These are phyloP conservation scores for Aspergillus diversus DNA, from an alignment of 495 filamentous ascomycete species.

Conservation along the genomic window DNA sequence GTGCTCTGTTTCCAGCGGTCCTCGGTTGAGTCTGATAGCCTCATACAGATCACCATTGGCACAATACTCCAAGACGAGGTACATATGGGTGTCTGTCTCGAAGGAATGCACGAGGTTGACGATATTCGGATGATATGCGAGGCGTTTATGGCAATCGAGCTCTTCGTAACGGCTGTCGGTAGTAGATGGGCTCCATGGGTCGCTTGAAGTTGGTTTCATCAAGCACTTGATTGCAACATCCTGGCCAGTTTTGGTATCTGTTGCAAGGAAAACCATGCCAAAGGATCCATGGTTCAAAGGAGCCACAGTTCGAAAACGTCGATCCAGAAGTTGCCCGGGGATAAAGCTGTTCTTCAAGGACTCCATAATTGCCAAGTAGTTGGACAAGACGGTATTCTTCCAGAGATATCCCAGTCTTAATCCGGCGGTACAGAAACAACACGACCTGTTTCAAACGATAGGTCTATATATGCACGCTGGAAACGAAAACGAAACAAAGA, in stretches of 20 bases:
- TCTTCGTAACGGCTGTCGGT: conserved; percentile 88
- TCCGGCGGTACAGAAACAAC: conserved; percentile 8
- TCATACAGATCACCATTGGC: conserved; percentile 97
- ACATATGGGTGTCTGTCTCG: conserved; percentile 86
- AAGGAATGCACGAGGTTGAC: conserved; percentile 92
- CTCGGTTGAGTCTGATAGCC: conserved; percentile 84
- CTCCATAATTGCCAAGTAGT: conserved; percentile 61
- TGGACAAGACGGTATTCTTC: conserved; percentile 28
- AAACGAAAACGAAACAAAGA: conserved; percentile 28
- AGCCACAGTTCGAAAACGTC: conserved; percentile 86
- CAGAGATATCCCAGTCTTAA: conserved; percentile 36
- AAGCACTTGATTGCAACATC: conserved; percentile 93
- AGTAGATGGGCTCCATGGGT: conserved; percentile 57
- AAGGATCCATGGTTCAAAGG: conserved; percentile 98
- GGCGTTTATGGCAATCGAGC: conserved; percentile 74
- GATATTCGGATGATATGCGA: conserved; percentile 84
- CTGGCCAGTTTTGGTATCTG: conserved; percentile 71
- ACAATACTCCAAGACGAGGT: conserved; percentile 94
- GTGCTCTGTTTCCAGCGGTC: conserved; percentile 92
- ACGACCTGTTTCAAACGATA: conserved; percentile 21
- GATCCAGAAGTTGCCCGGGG: conserved; percentile 73
- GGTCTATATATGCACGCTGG: conserved; percentile 26
- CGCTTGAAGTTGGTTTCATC: conserved; percentile 69
- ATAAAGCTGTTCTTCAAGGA: conserved; percentile 76
- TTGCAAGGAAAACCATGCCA: conserved; percentile 94